Evolutionary conservation across 805 yeast species (phyloP).

Genomic region (Kregervanrija delftensis): DNA sequence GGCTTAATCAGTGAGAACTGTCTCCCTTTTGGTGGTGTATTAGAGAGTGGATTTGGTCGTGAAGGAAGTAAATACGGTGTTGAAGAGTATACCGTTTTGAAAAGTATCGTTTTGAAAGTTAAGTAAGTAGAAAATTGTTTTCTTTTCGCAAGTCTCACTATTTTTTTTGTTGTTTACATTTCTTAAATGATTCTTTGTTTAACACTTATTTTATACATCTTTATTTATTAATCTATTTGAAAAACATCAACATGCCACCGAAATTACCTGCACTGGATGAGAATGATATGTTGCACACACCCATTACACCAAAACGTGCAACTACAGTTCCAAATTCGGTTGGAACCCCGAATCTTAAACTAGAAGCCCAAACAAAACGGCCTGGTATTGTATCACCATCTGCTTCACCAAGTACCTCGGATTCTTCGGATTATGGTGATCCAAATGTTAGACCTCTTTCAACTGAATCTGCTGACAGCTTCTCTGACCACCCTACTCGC

Average conservation of each 20-base stretch:
- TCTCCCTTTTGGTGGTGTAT: slow-evolving; percentile 66
- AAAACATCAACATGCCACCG: no score
- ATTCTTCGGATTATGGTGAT: background rate
- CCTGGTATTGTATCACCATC: background rate
- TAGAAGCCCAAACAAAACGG: background rate
- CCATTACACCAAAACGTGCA: no score
- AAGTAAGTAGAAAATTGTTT: background rate
- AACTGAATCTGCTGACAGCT: slow-evolving; percentile 16
- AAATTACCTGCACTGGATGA: no score
- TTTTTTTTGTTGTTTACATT: background rate
- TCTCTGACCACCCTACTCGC: slow-evolving; percentile 2
- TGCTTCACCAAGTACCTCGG: background rate
- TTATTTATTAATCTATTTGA: no score
- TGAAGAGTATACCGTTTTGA: slow-evolving; percentile 60
- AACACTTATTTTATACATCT: no score
- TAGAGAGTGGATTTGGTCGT: slow-evolving; percentile 70
- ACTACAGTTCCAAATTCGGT: no score
- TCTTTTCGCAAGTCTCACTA: background rate
- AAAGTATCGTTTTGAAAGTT: slow-evolving; percentile 43
- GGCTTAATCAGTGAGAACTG: slow-evolving; percentile 61
- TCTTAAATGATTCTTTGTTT: background rate
- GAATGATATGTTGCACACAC: no score
- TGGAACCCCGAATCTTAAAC: no score
- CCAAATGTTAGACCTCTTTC: slow-evolving; percentile 11
- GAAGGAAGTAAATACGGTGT: slow-evolving; percentile 71